Base-by-base conservation (phyloP, 75 land plant genomes). In the Ceratopteris richardii region DNA sequence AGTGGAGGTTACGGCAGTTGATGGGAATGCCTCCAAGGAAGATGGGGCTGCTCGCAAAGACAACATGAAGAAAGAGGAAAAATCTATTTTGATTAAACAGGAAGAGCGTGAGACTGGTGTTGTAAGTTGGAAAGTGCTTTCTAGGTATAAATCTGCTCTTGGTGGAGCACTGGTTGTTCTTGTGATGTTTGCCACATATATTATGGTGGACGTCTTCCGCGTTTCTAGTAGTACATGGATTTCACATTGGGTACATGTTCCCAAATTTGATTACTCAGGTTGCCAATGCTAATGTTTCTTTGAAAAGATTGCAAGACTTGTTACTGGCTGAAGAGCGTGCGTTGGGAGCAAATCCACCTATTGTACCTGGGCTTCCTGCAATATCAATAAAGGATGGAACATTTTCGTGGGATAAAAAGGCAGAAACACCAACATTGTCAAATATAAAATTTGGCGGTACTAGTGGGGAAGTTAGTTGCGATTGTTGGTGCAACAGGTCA, bases 21-120 rank as follows among this genome's bases (percentile, higher is more conserved):
- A n/a, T n/a, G n/a, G n/a, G n/a, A n/a, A n/a, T n/a, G n/a, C n/a
- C n/a, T n/a, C n/a, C n/a, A n/a, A n/a, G n/a, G n/a, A n/a, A n/a
- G n/a, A n/a, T n/a, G n/a, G n/a, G n/a, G n/a, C n/a, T n/a, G n/a
- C n/a, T n/a, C n/a, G n/a, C n/a, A n/a, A 40, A 40, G 14, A 9
- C 42, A 40, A 40, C 42, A 72, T 77, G 61, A 52, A 40, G 14
- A 40, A 85, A 63, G 82, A 70, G 52, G 76, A 71, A 14, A 86
- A 80, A 62, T 79, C 98, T 41, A 70, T 83, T 46, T 84, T 94
- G 46, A 83, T 86, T 39, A 94, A 94, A 65, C 77, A 77, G 33
- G 98, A 94, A 47, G 98, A 90, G 50, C 75, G 96, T 27, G 98
- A 94, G 61, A 94, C 96, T 16, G 98, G 98, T 39, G 76, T 94